A percentile compares a stretch with the other conserved stretches of the same genome.
These are phyloP conservation scores for Tuber calosporum DNA, from an alignment of 495 filamentous ascomycete species.

Conservation along the genomic window DNA sequence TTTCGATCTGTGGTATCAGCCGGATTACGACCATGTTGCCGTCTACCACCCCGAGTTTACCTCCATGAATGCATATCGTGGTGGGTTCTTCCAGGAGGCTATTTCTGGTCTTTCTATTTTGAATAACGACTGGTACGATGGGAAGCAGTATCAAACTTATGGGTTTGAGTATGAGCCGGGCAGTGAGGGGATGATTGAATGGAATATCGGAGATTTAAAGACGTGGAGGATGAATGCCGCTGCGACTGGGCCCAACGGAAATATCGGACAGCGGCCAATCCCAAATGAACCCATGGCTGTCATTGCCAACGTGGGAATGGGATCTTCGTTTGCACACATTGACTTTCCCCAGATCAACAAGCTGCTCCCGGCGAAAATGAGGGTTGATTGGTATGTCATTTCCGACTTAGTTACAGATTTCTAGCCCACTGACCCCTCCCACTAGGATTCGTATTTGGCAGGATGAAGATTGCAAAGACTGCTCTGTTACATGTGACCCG, in stretches of 20 bases:
- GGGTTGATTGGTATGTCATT: conserved; percentile 54
- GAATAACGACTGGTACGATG: conserved; percentile 73
- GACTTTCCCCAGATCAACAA: conserved; percentile 50
- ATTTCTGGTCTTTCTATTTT: conserved; percentile 62
- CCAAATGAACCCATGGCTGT: conserved; percentile 64
- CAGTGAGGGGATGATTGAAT: conserved; percentile 54
- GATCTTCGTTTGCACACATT: conserved; percentile 57
- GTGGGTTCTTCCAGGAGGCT: conserved; percentile 65
- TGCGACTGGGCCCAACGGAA: conserved; percentile 64
- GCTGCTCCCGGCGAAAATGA: conserved; percentile 62
- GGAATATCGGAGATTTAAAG: conserved; percentile 60
- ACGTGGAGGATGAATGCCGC: conserved; percentile 62
- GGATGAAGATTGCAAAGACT: conserved; percentile 48
- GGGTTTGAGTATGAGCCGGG: conserved; percentile 69
- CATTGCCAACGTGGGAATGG: conserved; percentile 69
- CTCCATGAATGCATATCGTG: conserved; percentile 58
- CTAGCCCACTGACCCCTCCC: background rate
- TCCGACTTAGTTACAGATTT: background rate
- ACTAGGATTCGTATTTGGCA: conserved; percentile 62
- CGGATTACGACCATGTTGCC: conserved; percentile 62
- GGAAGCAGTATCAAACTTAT: conserved; percentile 64
- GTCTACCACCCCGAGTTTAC: conserved; percentile 57
- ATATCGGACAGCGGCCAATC: conserved; percentile 62
- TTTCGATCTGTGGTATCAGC: conserved; percentile 71
- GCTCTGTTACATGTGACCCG: conserved; percentile 64